Evolutionary conservation across 192 early-diverging fungal genomes (phyloP).

Genomic region (Coemansia sp.): DNA sequence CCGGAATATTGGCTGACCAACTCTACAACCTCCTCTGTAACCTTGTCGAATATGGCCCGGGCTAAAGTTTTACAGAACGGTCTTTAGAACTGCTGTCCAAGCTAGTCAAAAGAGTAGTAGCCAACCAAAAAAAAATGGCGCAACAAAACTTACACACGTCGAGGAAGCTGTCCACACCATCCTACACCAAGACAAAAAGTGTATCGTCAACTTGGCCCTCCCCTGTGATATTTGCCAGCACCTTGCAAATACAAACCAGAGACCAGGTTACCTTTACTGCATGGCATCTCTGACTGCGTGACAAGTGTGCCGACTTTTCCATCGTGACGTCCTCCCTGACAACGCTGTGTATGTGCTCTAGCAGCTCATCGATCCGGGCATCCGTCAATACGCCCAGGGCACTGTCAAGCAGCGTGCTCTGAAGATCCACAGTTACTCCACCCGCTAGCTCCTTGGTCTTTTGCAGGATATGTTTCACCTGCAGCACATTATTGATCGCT

Average conservation of each 20-base stretch:
- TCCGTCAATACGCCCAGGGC: conserved; percentile 48
- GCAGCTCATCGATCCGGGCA: conserved; percentile 25
- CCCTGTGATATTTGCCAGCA: no score
- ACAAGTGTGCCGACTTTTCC: conserved; percentile 67
- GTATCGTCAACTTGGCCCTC: no score
- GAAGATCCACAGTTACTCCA: conserved; percentile 11
- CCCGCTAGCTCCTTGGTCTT: conserved; percentile 38
- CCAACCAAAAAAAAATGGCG: no score
- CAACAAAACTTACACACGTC: conserved; percentile 62
- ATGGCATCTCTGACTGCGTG: conserved; percentile 81
- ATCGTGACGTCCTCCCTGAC: conserved; percentile 66
- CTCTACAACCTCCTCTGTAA: conserved; percentile 30
- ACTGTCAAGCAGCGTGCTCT: conserved; percentile 47
- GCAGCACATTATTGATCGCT: conserved; percentile 62
- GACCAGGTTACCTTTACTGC: conserved; percentile 61
- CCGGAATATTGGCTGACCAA: conserved; percentile 46
- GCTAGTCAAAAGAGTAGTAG: no score
- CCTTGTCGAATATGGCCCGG: conserved; percentile 32
- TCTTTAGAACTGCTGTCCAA: no score
- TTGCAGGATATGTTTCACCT: conserved; percentile 62
- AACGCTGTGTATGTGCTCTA: conserved; percentile 52
- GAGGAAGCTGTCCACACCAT: conserved; percentile 75
- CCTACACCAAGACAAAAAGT: conserved; percentile 23
- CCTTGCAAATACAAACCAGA: no score
- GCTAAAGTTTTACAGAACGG: conserved; percentile 4